Evolutionary conservation across 1,284 basidiomycete species (phyloP), one percentile per base, ranked within the genome.

Genomic region (Vanrija humicola): DNA sequence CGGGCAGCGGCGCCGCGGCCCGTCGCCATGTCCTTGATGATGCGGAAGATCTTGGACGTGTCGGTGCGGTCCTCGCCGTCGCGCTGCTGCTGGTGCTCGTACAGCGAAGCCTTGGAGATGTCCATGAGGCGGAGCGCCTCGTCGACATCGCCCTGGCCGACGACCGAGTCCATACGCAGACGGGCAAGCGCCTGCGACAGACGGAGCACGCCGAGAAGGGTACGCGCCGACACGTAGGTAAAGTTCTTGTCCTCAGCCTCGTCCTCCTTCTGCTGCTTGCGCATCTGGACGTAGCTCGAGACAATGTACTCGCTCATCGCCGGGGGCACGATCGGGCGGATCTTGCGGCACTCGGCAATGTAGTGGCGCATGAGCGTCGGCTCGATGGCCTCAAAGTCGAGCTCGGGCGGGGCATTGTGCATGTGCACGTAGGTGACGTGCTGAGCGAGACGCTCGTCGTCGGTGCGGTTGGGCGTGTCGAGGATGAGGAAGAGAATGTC

Each of bases 351-450:
- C 50, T 85, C 81, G 8, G 94, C 95, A 66, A 99, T 98, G 76
- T 96, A 98, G 72, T 98, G 93, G 61, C 90, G 86, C 86, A 99
- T 93, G 54, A 96, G 78, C 14, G 82, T 81, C 6, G 94, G 92
- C 46, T 90, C 86, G 48, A 98, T 82, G 12, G 91, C 76, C 48
- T 92, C 89, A 61, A 79, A 79, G 59, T 82, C 81, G 25, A 96
- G 82, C 55, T 85, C 83, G 0, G 96, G 96, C 68, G 96, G 94
- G 14, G 80, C 81, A 58, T 87, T 93, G 79, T 91, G 82, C 96
- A 98, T 98, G 76, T 99, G 96, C 16, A 99, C 96, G 69, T 93
- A 88, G 0, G 96, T 96, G 59, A 98, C 92, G 78, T 98, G 96
- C 74, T 96, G 88, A 5, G 96, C 96, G 14, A 98, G 83, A 47